Percentiles rank a stretch among this genome's conserved stretches.
Evolutionary conservation across 2,329 filamentous ascomycete genomes (phyloP).

Genomic region (Xylaria digitata): DNA sequence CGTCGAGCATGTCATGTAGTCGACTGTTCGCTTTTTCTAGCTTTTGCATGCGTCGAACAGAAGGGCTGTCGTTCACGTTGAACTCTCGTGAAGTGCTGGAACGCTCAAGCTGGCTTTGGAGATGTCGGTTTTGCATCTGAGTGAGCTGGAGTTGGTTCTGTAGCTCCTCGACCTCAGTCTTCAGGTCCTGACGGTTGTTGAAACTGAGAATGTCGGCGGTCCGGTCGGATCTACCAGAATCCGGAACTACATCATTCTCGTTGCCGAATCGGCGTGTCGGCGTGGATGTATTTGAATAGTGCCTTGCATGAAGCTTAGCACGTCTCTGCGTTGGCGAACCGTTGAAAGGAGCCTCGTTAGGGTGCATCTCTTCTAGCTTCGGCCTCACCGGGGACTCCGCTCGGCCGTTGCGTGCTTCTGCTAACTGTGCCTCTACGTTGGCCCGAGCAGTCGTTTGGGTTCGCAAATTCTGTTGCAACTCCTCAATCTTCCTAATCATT

Average conservation of each 20-base stretch:
- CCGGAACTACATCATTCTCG: constrained; percentile 71
- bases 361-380: constrained; percentile 86
- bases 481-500: constrained; percentile 85
- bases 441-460: constrained; percentile 83
- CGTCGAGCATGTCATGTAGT: constrained; percentile 93
- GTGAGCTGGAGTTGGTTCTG: constrained; percentile 94
- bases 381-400: constrained; percentile 78
- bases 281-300: constrained; percentile 80
- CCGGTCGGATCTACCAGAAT: constrained; percentile 85
- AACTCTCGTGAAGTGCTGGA: constrained; percentile 69
- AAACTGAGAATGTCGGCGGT: constrained; percentile 86
- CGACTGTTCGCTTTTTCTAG: constrained; percentile 91
- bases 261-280: constrained; percentile 78
- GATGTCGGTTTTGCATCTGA: constrained; percentile 94
- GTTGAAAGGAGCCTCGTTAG: constrained; percentile 79
- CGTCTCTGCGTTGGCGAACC: constrained; percentile 79
- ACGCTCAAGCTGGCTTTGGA: constrained; percentile 86
- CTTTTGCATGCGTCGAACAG: constrained; percentile 84
- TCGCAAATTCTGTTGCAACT: constrained; percentile 87
- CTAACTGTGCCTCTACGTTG: constrained; percentile 85
- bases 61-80: constrained; percentile 80
- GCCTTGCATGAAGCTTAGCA: constrained; percentile 63
- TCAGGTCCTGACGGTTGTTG: constrained; percentile 90
- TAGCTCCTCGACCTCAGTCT: constrained; percentile 88
- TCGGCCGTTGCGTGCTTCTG: constrained; percentile 79